A percentile compares a stretch with the other conserved stretches of the same genome.
phyloP scores from a whole-genome alignment of 768 basidiomycete genomes.

The Brasilioporus rufonigricans region DNA sequence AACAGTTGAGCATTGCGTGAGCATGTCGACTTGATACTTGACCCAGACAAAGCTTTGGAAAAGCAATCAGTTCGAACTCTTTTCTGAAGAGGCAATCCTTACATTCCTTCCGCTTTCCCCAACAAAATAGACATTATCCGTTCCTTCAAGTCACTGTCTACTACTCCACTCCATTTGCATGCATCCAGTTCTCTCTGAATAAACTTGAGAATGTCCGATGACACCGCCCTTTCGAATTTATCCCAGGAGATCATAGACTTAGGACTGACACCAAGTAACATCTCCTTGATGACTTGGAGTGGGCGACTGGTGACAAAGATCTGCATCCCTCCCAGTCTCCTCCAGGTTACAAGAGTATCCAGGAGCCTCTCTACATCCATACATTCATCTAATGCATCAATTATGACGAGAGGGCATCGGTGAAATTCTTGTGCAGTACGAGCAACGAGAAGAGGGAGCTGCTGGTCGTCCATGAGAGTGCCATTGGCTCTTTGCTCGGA shows the following conservation, averaged over 20 bases:
- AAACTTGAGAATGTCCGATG: not conserved
- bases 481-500: no score
- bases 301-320: not conserved
- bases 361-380: not conserved
- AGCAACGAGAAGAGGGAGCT: no score
- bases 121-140: not conserved
- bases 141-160: not conserved
- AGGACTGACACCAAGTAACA: not conserved
- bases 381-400: not conserved
- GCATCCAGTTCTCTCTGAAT: not conserved
- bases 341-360: not conserved
- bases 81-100: not conserved
- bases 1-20: not conserved
- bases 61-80: not conserved
- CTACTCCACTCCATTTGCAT: not conserved
- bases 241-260: not conserved
- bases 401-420: not conserved
- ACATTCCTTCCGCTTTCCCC: not conserved
- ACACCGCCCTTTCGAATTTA: not conserved
- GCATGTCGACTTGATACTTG: not conserved
- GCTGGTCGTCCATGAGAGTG: no score
- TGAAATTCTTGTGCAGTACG: no score
- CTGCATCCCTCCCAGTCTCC: not conserved
- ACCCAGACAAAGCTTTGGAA: not conserved
- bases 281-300: not conserved